phyloP scores from a whole-genome alignment of 2,329 filamentous ascomycete genomes.

The Exophiala xenobiotica region DNA sequence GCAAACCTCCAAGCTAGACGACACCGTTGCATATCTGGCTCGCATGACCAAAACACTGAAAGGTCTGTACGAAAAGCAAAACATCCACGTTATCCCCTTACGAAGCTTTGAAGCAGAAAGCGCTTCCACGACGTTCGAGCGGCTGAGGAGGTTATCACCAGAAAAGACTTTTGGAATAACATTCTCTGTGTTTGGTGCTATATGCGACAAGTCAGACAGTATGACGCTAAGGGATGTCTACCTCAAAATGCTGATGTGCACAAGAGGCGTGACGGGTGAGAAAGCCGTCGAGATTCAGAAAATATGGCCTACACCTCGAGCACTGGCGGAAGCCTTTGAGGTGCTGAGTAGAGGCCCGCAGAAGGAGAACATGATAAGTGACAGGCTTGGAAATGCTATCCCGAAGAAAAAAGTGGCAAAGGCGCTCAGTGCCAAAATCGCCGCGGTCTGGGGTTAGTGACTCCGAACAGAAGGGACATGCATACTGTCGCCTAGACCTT shows the following conservation, averaged over 20 bases:
- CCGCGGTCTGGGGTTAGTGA: slow-evolving; percentile 29
- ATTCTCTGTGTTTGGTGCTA: slow-evolving; percentile 68
- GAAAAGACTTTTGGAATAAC: slow-evolving; percentile 63
- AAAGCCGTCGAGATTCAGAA: slow-evolving; percentile 78
- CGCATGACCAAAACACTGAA: slow-evolving; percentile 69
- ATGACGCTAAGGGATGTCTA: slow-evolving; percentile 73
- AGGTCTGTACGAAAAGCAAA: slow-evolving; percentile 53
- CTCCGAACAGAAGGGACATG: neutral
- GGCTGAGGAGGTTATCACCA: slow-evolving; percentile 56
- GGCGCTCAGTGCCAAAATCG: slow-evolving; percentile 59
- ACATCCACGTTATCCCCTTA: slow-evolving; percentile 25
- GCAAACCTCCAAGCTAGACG: slow-evolving; percentile 71
- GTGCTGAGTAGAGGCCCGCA: slow-evolving; percentile 42
- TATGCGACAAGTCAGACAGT: slow-evolving; percentile 72
- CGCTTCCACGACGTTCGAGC: slow-evolving; percentile 63
- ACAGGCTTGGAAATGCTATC: slow-evolving; percentile 54
- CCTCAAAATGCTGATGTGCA: slow-evolving; percentile 85
- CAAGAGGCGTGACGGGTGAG: slow-evolving; percentile 70
- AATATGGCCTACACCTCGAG: slow-evolving; percentile 71
- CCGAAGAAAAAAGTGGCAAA: slow-evolving; percentile 69
- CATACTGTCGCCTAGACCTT: too few species aligned
- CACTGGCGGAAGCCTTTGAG: slow-evolving; percentile 69
- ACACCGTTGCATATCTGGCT: slow-evolving; percentile 73
- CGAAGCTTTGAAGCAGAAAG: slow-evolving; percentile 53
- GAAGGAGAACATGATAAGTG: slow-evolving; percentile 59